Evolutionary conservation across 192 early-diverging fungal species (phyloP).

Genomic region (Tieghemiomyces parasiticus): DNA sequence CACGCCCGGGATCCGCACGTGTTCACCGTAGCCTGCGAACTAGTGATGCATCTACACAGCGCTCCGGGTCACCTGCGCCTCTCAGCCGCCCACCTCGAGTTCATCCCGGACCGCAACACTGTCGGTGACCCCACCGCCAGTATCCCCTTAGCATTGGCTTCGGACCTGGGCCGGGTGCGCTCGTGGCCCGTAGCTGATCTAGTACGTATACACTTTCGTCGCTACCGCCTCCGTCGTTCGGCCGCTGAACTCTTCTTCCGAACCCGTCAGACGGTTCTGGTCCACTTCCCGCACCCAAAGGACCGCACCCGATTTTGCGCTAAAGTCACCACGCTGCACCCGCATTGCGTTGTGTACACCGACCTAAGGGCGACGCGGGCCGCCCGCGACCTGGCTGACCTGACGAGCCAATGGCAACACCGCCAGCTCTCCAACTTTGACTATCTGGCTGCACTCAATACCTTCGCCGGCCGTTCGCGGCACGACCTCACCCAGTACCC

Average conservation of each 20-base stretch:
- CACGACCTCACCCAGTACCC: constrained; percentile 93
- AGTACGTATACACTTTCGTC: constrained; percentile 22
- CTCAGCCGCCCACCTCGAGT: not conserved
- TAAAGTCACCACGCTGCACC: constrained; percentile 21
- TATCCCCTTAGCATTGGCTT: constrained; percentile 8
- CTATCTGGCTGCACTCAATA: constrained; percentile 89
- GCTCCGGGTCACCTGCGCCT: not conserved
- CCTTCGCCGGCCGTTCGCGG: constrained; percentile 66
- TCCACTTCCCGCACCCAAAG: constrained; percentile 20
- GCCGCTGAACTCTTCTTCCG: constrained; percentile 26
- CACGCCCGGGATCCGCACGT: not conserved
- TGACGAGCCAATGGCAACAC: constrained; percentile 70
- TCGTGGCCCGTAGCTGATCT: constrained; percentile 21
- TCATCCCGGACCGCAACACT: not conserved
- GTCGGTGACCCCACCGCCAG: not conserved
- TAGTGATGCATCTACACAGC: not conserved
- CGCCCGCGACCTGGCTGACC: constrained; percentile 25
- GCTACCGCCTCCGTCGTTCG: constrained; percentile 22
- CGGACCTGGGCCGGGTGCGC: constrained; percentile 20
- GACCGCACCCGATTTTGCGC: constrained; percentile 23
- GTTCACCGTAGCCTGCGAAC: not conserved
- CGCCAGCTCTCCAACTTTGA: constrained; percentile 91
- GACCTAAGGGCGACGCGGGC: not conserved
- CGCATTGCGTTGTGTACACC: not conserved
- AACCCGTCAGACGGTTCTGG: constrained; percentile 20